Evolutionary conservation across 2,329 filamentous ascomycete species (phyloP).

Genomic region (Furcasterigmium sp.): DNA sequence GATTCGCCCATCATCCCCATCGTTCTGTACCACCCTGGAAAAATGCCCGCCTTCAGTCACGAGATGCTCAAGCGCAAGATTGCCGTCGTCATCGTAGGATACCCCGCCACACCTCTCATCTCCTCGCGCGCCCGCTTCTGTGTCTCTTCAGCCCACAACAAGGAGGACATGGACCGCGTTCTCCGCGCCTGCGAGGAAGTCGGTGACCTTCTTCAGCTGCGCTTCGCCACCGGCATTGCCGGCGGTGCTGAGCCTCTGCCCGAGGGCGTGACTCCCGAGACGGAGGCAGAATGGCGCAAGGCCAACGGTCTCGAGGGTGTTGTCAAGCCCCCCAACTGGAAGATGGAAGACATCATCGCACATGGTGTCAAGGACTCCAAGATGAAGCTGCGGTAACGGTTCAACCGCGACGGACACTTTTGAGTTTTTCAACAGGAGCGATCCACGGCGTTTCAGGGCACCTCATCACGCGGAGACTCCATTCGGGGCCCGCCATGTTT

Average conservation of each 20-base stretch:
- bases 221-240: constrained; percentile 93
- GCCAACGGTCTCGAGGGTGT: constrained; percentile 65
- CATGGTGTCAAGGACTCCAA: constrained; percentile 73
- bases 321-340: constrained; percentile 74
- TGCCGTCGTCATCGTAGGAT: constrained; percentile 93
- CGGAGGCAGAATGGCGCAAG: constrained; percentile 63
- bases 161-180: constrained; percentile 91
- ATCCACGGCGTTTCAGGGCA: constrained; percentile 1
- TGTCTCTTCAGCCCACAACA: constrained; percentile 92
- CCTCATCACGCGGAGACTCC: background rate
- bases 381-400: constrained; percentile 63
- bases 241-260: constrained; percentile 76
- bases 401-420: background rate
- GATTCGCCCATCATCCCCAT: constrained; percentile 96
- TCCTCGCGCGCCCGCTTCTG: constrained; percentile 95
- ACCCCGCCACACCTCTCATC: constrained; percentile 92
- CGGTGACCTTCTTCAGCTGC: constrained; percentile 86
- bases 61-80: constrained; percentile 99
- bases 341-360: constrained; percentile 74
- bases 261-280: constrained; percentile 64
- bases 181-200: constrained; percentile 88
- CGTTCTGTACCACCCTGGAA: constrained; percentile 95
- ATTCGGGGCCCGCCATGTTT: background rate
- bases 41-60: constrained; percentile 97
- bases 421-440: background rate